Evolutionary conservation across 371 early-diverging fungal genomes (phyloP), one percentile per base, ranked within the genome.

Genomic region (Nematocida major): DNA sequence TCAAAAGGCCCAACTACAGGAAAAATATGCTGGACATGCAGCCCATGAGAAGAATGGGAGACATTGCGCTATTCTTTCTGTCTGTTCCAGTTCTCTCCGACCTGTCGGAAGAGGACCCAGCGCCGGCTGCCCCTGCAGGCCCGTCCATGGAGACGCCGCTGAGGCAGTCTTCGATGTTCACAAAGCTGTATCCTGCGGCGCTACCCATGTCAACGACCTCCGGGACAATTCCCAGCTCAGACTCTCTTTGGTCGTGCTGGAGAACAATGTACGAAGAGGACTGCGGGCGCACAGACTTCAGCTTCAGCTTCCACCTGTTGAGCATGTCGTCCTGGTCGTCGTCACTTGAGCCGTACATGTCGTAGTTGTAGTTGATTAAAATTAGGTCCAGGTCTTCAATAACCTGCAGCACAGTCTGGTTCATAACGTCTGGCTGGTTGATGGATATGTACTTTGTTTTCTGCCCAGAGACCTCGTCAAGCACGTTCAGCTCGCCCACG

Each of bases 181-280:
- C 83, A 76, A 85, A 82, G 15, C 22, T 67, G 67, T 78, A 85
- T 28, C 80, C 80, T 11, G 82, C 62, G 22, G 77, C 50, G 42
- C 53, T 47, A 11, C 79, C 82, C 50, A 67, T 65, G 11, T 70
- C 39, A 22, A 85, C 70, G n/a, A 85, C 78, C 4, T 80, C 66
- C 28, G 81, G 66, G 26, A 83, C 48, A 18, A 69, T 53, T 34
- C 76, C 53, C 26, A 82, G 81, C n/a, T 80, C 78, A 43, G 47
- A 48, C 59, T 83, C 79, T 54, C 45, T 70, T 32, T 67, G 65
- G 34, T 83, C 85, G 62, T 85, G 81, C 51, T 82, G 59, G 22
- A 79, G 51, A 39, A 85, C 53, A 43, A 85, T 85, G 63, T 79
- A 83, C 2, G 83, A 82, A 40, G 82, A 79, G 24, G 68, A 63